These are phyloP conservation scores for Margaritispora aquatica DNA, from an alignment of 495 filamentous ascomycete genomes.

Conservation along the genomic window DNA sequence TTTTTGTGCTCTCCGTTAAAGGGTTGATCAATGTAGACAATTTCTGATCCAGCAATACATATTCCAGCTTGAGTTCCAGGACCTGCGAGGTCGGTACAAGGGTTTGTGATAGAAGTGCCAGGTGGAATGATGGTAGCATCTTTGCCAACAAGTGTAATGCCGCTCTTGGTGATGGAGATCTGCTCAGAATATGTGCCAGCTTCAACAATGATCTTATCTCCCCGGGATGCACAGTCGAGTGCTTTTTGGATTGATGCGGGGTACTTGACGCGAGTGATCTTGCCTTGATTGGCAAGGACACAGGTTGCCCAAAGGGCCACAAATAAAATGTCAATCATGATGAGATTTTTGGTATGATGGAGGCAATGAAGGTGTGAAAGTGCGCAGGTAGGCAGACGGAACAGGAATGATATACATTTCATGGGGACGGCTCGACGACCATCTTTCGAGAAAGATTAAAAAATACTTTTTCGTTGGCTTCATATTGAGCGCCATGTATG, in stretches of 20 bases:
- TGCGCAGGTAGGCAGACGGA: background rate
- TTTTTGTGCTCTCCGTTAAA: slow-evolving; percentile 15
- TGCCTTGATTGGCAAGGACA: background rate
- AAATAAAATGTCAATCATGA: background rate
- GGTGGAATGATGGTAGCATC: slow-evolving; percentile 13
- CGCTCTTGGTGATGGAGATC: slow-evolving; percentile 12
- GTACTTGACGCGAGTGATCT: background rate
- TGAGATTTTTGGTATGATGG: background rate
- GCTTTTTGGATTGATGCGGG: background rate
- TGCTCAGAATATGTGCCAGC: slow-evolving; percentile 14
- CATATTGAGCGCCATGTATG: too few relatives aligned
- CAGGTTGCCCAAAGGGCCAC: background rate
- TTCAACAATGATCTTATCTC: slow-evolving; percentile 14
- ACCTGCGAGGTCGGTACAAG: slow-evolving; percentile 13
- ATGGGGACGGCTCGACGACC: too few relatives aligned
- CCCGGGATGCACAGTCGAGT: slow-evolving; percentile 7
- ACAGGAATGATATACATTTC: background rate
- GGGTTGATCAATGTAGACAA: background rate
- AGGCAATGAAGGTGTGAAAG: background rate
- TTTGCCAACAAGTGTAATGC: slow-evolving; percentile 9
- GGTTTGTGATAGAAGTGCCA: background rate
- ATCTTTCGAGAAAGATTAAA: too few relatives aligned
- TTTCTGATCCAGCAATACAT: slow-evolving; percentile 11
- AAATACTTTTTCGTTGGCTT: too few relatives aligned
- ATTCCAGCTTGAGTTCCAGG: slow-evolving; percentile 13